Percentiles rank a stretch among this genome's conserved stretches.
Evolutionary conservation across 352 stramenopile species (phyloP).

Genomic region (Pythium brassicae): DNA sequence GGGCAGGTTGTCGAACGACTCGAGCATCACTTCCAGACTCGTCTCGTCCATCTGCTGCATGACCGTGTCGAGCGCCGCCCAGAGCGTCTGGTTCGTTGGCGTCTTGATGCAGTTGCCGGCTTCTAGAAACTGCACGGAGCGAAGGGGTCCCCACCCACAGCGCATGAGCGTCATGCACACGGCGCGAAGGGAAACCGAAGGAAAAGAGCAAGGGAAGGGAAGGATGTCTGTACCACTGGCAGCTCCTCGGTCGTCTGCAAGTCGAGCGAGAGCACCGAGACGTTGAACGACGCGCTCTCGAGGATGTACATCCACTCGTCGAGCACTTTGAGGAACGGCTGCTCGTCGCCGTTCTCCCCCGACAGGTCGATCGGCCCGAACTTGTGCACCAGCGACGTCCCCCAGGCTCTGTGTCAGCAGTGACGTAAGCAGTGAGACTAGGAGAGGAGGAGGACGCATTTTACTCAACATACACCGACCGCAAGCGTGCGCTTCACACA

Average conservation of each 20-base stretch:
- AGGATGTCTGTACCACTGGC: constrained; percentile 36
- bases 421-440: not conserved
- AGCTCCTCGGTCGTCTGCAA: constrained; percentile 71
- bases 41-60: constrained; percentile 86
- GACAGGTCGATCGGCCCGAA: constrained; percentile 58
- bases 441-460: not conserved
- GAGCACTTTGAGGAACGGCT: constrained; percentile 60
- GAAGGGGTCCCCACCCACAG: no score
- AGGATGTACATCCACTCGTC: constrained; percentile 88
- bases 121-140: constrained; percentile 63
- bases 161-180: no score
- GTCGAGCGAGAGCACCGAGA: constrained; percentile 55
- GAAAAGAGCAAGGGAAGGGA: not conserved
- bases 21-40: constrained; percentile 71
- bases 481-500: not conserved
- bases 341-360: constrained; percentile 34
- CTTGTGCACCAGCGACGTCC: constrained; percentile 44
- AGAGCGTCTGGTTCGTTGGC: constrained; percentile 69
- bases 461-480: not conserved
- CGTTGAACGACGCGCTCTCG: constrained; percentile 76
- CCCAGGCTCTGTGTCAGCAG: constrained; percentile 60
- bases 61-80: constrained; percentile 74
- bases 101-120: constrained; percentile 73
- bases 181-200: no score
- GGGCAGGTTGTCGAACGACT: constrained; percentile 85